Evolutionary conservation across 306 rosid species (phyloP).

Genomic region (Prunus mume): DNA sequence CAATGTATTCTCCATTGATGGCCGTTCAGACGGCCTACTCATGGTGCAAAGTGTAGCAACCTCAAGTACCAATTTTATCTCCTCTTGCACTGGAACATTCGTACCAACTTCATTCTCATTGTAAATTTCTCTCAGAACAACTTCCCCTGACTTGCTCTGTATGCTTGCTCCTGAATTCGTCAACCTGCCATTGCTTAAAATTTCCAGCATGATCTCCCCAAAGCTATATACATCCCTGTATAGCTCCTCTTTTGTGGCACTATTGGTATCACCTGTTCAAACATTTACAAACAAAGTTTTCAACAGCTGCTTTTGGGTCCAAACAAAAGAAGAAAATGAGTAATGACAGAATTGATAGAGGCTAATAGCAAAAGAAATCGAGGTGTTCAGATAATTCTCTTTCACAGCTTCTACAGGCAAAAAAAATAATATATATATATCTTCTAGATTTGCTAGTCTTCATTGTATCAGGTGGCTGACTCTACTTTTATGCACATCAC

Average conservation of each 20-base stretch:
- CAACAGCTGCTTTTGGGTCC: conserved; percentile 5
- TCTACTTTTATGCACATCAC: no score
- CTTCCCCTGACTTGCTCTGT: conserved; percentile 55
- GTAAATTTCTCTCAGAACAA: conserved; percentile 55
- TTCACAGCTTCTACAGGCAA: background rate
- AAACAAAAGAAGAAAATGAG: background rate
- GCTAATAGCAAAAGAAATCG: background rate
- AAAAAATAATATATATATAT: no score
- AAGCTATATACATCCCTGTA: conserved; percentile 63
- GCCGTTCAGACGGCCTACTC: conserved; percentile 54
- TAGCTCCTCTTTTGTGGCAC: conserved; percentile 59
- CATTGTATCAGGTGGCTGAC: background rate
- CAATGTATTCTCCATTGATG: conserved; percentile 69
- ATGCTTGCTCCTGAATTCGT: conserved; percentile 49
- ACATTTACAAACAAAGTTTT: background rate
- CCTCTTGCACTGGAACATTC: conserved; percentile 47
- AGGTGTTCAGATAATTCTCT: background rate
- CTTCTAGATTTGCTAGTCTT: background rate
- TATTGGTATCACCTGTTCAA: conserved; percentile 49
- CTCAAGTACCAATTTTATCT: conserved; percentile 53
- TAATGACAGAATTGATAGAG: background rate
- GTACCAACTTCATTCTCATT: conserved; percentile 53
- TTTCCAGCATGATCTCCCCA: conserved; percentile 71
- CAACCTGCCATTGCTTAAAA: conserved; percentile 58
- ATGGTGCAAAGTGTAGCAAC: conserved; percentile 72